Conservation (phyloP, 108 stramenopile species). For the Pseudonitzschia pungens region DNA sequence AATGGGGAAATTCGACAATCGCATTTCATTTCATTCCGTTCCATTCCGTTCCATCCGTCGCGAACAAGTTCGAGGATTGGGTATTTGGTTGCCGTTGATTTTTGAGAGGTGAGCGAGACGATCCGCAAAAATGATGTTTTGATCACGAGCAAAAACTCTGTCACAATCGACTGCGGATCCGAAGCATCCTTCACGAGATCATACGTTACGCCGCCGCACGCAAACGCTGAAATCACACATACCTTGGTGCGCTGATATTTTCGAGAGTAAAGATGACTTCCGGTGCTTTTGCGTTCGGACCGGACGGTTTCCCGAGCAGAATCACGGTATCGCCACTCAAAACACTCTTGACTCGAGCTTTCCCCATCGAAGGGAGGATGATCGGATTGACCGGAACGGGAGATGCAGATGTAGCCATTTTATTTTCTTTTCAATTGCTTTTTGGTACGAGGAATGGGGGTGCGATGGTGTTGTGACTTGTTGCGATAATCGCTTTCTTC, state of each 20-base stretch:
- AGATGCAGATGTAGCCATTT: neutral
- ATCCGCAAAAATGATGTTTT: neutral
- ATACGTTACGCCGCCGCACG: too few relatives aligned
- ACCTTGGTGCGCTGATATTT: constrained; percentile 80
- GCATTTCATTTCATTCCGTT: too few relatives aligned
- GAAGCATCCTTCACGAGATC: too few relatives aligned
- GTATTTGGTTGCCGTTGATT: neutral
- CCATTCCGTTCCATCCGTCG: neutral
- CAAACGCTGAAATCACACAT: constrained; percentile 3
- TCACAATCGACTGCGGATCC: neutral
- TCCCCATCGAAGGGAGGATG: constrained; percentile 72
- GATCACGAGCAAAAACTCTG: neutral
- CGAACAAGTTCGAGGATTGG: neutral
- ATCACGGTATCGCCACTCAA: constrained; percentile 86
- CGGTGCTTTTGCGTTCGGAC: constrained; percentile 53
- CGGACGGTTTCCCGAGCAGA: constrained; percentile 63
- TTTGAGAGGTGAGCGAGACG: neutral
- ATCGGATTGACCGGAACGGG: constrained; percentile 22
- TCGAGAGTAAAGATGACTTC: constrained; percentile 88
- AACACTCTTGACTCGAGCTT: constrained; percentile 81
- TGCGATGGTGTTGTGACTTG: too few relatives aligned
- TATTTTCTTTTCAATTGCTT: neutral
- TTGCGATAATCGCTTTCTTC: too few relatives aligned
- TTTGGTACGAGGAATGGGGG: too few relatives aligned
- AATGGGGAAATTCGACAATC: neutral